Evolutionary conservation across 257 asterid genomes (phyloP), one percentile per base, ranked within the genome.

Genomic region (Cynanchum wilfordii): DNA sequence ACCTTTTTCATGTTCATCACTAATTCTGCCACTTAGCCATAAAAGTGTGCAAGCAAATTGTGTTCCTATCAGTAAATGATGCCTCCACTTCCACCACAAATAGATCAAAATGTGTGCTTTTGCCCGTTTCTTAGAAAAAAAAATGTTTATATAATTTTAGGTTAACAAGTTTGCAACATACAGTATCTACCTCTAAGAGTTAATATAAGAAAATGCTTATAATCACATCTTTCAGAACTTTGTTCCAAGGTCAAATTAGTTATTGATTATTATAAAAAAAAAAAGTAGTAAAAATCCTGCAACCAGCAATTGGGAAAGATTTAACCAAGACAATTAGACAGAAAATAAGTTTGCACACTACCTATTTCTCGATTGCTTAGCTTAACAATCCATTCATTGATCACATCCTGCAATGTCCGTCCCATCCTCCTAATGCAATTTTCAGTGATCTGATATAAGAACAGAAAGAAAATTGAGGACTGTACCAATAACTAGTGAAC

Each of bases 381-480:
- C 85, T 86, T 89, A 65, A 73, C 66, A 74, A 86, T 75, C 97
- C 96, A 91, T 68, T 91, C 95, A 29, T 89, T 83, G 76, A 94
- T 79, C 80, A 94, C 95, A 77, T 92, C 97, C 75, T 91, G 98
- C 89, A 91, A 66, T 36, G 97, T 58, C 74, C 70, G 84, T 75
- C 93, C 96, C 92, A 83, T 85, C 81, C 81, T 87, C 79, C 90
- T 83, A 70, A 94, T 81, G 79, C 96, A 90, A 80, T 77, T 90
- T 79, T 86, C 98, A 16, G 99, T 92, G 73, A 94, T 88, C 98
- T 91, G 80, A 73, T 47, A 59, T 33, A 72, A 8, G 47, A 74
- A 70, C 20, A 54, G 24, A 73, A 66, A 71, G 19, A 57, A 52
- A 51, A 19, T 0, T 3, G 12, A 9, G 70, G 7, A 47, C 20